Evolutionary conservation across 2,329 filamentous ascomycete genomes (phyloP).

Genomic region (Ascochyta koolunga): DNA sequence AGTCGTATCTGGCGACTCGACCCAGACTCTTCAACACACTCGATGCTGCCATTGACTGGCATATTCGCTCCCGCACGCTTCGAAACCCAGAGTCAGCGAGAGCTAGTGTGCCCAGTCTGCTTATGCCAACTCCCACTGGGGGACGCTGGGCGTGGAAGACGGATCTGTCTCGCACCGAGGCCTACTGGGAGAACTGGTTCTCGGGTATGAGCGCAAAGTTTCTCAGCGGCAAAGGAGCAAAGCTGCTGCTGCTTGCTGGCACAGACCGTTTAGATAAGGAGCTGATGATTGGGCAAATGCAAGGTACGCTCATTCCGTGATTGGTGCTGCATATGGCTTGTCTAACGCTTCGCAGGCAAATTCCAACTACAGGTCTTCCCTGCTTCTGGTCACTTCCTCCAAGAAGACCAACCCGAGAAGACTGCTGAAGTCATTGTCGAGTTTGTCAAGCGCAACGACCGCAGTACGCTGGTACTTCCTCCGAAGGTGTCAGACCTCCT

Average conservation of each 20-base stretch:
- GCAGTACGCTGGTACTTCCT: slow-evolving; percentile 81
- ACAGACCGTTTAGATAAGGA: slow-evolving; percentile 91
- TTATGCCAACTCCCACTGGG: slow-evolving; percentile 56
- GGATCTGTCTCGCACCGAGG: slow-evolving; percentile 79
- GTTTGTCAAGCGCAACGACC: slow-evolving; percentile 90
- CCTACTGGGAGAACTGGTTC: slow-evolving; percentile 96
- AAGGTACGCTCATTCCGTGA: slow-evolving; percentile 63
- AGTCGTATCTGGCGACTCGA: slow-evolving; percentile 82
- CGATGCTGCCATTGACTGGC: slow-evolving; percentile 88
- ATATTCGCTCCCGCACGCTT: slow-evolving; percentile 85
- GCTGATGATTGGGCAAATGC: slow-evolving; percentile 95
- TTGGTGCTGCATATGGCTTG: slow-evolving; percentile 3
- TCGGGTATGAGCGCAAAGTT: slow-evolving; percentile 87
- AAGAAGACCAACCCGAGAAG: slow-evolving; percentile 92
- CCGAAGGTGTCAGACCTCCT: slow-evolving; percentile 75
- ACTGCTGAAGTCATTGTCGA: slow-evolving; percentile 84
- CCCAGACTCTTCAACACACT: slow-evolving; percentile 79
- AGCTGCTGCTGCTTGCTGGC: slow-evolving; percentile 82
- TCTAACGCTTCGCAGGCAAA: slow-evolving; percentile 66
- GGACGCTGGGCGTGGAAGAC: slow-evolving; percentile 80
- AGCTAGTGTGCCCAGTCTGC: slow-evolving; percentile 82
- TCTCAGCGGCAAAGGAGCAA: slow-evolving; percentile 78
- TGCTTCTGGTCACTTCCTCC: slow-evolving; percentile 94
- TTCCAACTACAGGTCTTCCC: slow-evolving; percentile 95
- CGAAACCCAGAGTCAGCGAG: slow-evolving; percentile 83